Base-by-base conservation (phyloP, 2,329 filamentous ascomycete species). In the Coleophoma eucalyptorum region DNA sequence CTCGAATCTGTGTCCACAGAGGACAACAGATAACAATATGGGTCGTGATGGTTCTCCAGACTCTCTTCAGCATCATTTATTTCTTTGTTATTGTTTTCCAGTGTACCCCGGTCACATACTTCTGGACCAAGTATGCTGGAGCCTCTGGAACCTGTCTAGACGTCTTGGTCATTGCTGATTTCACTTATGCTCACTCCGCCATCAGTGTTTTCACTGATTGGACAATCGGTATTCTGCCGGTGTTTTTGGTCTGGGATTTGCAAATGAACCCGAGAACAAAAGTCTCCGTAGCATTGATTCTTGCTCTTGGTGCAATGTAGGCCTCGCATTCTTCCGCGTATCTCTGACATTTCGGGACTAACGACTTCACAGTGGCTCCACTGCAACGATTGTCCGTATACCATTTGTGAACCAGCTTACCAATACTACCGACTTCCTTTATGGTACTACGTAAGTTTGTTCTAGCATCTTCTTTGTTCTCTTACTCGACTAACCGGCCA, bases 201-300 rank as follows among this genome's bases (percentile, higher is more conserved):
- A 59, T 72, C 49, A 69, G 65, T 46, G 65, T 63, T 48, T 46
- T 59, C 44, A 65, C 66, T 12, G 71, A 73, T 51, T 69, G 69
- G 63, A 67, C 63, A 3, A 63, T 70, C 38, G 69, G 65, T 33
- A 63, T 69, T 2, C 60, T 73, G 3, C 71, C 71, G 1, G 65
- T 70, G 18, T 66, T 69, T 34, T 53, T 73, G 7, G 69, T 73
- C 12, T 70, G 66, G 64, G 64, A 67, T 32, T 57, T 72, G 4
- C 61, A 67, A 34, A 71, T 73, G 60, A 69, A 65, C 42, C 57
- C 40, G 0, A 59, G 65, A 42, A 67, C 68, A 5, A 72, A 72
- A 53, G 41, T 71, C 13, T 69, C 64, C 18, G 59, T 71, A n/a
- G 56, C 55, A 18, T 20, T 60, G 11, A 59, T 63, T 43, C 52